These are phyloP conservation scores for Strobilomyces echinocephalus DNA, from an alignment of 768 basidiomycete species.

Conservation along the genomic window DNA sequence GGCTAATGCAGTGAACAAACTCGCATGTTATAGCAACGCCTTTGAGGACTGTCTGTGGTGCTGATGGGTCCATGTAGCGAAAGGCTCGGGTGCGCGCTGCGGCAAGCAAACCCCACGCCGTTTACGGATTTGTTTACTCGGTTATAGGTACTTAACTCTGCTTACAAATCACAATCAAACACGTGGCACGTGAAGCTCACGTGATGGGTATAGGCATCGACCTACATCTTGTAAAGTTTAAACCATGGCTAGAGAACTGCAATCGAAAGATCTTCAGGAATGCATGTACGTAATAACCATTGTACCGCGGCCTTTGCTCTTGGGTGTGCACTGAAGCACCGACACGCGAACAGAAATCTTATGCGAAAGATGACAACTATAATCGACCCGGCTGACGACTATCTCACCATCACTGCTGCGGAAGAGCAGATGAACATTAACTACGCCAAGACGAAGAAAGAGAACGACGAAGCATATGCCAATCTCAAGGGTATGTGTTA, in stretches of 20 bases:
- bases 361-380: constrained; percentile 67
- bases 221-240: too few species aligned
- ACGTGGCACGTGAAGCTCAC: too few species aligned
- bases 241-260: constrained; percentile 29
- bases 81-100: too few species aligned
- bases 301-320: not conserved
- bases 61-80: constrained; percentile 27
- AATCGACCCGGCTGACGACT: constrained; percentile 78
- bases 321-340: too few species aligned
- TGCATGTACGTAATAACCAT: constrained; percentile 27
- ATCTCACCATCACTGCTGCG: constrained; percentile 65
- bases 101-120: too few species aligned
- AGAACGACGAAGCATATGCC: constrained; percentile 61
- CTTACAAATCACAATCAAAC: too few species aligned
- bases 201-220: too few species aligned
- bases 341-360: constrained; percentile 44
- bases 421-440: constrained; percentile 64
- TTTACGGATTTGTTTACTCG: too few species aligned
- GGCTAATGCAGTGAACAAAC: constrained; percentile 47
- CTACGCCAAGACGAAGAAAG: constrained; percentile 56
- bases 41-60: constrained; percentile 43
- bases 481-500: constrained; percentile 54
- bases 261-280: constrained; percentile 33
- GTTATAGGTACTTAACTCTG: too few species aligned
- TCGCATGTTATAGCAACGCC: constrained; percentile 72